Conservation (phyloP, 1,284 basidiomycete species). For the Laetiporus sulphureus region DNA sequence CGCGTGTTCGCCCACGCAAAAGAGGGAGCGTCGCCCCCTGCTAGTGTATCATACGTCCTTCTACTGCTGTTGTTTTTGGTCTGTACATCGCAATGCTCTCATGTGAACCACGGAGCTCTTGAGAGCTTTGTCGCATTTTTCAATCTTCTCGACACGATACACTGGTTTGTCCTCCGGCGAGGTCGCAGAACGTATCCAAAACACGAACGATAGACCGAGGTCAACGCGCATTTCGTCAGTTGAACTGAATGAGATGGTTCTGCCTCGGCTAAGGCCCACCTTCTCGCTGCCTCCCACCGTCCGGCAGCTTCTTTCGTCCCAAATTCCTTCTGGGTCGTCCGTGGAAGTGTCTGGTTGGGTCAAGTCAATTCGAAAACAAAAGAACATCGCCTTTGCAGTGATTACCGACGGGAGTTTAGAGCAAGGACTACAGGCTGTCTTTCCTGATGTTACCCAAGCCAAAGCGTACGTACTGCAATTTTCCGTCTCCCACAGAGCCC, state of each 20-base stretch:
- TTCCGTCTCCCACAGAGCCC: constrained; percentile 1
- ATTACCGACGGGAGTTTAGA: constrained; percentile 76
- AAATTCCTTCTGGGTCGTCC: constrained; percentile 10
- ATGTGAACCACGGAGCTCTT: no score
- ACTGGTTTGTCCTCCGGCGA: no score
- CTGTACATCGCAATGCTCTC: no score
- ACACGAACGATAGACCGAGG: no score
- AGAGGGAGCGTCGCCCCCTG: not conserved
- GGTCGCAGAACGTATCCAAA: no score
- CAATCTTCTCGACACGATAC: no score
- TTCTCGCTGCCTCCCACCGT: constrained; percentile 45
- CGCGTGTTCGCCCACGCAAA: no score
- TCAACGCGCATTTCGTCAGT: no score
- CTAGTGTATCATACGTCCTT: not conserved
- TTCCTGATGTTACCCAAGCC: constrained; percentile 40
- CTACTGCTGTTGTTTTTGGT: not conserved
- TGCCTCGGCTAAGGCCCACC: constrained; percentile 8
- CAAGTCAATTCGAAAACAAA: constrained; percentile 78
- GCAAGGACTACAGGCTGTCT: constrained; percentile 72
- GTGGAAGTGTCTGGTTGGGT: constrained; percentile 72
- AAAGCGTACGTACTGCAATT: constrained; percentile 30
- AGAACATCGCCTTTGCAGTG: constrained; percentile 80
- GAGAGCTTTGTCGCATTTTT: no score
- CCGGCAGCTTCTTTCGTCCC: constrained; percentile 42
- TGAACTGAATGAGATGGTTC: no score